Base-by-base conservation (phyloP, 164 flowering plant genomes). In the Sextonia rubra region DNA sequence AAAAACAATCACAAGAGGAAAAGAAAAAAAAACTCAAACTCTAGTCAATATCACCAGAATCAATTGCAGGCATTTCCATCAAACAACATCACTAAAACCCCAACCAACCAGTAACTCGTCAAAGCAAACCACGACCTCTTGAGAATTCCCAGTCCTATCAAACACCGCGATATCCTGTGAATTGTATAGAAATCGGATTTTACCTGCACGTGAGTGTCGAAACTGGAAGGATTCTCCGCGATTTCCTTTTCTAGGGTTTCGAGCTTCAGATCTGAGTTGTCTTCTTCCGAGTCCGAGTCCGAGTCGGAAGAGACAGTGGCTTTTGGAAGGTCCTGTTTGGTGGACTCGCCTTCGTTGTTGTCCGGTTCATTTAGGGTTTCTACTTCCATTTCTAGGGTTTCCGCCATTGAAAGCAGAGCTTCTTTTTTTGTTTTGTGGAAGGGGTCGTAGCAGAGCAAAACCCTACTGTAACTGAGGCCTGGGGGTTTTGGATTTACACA, bases 171-270 rank as follows among this genome's bases (percentile, higher is more conserved):
- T 37, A 7, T 37, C 8, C 44, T 7, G 11, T 5, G 11, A 37
- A 37, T 7, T 9, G 44, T 7, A 37, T 1, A 37, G 9, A 37
- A 9, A 37, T 37, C 26, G 25, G 49, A 22, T 17, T 14, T 52
- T 82, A 89, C 98, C 74, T 87, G 87, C 60, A 86, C 86, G 70
- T 90, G 92, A 72, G 89, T 65, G 18, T 91, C 97, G 79, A 90
- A 95, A 72, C 83, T 83, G 66, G 84, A 60, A 17, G 97, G 95
- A 61, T 89, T 88, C 61, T 69, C 76, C 29, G 82, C 69, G 64
- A 95, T 85, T 49, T 84, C 86, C 1, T 79, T 47, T 71, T 93
- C 91, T 29, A 91, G 83, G 71, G 82, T 75, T 80, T 84, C 82
- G 15, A 90, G 70, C 64, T 82, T 84, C 37, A 75, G 70, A 18